phyloP scores from a whole-genome alignment of 176 grass and related monocot genomes.

The Eremochloa ophiuroides region DNA sequence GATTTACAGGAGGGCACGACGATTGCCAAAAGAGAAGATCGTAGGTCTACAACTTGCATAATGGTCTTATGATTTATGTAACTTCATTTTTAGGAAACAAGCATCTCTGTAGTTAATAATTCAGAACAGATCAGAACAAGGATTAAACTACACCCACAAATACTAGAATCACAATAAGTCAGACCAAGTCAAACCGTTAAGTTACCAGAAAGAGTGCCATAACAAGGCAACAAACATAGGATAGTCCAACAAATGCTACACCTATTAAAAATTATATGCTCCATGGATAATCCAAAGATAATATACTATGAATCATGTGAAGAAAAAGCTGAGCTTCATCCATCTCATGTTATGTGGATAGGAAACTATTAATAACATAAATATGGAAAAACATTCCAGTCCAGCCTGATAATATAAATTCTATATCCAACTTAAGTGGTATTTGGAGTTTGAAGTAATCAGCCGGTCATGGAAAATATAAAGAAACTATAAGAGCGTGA shows the following conservation, averaged over 20 bases:
- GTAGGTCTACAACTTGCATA: neutral
- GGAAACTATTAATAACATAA: neutral
- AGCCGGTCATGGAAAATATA: neutral
- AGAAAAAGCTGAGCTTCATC: neutral
- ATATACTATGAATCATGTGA: neutral
- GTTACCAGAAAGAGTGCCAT: neutral
- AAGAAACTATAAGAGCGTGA: neutral
- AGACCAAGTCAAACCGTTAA: neutral
- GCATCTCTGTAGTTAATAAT: neutral
- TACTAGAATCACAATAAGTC: neutral
- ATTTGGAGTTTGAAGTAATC: neutral
- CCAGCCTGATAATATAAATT: neutral
- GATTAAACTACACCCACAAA: neutral
- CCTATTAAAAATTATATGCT: neutral
- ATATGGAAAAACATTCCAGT: neutral
- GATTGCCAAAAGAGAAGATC: neutral
- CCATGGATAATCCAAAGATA: neutral
- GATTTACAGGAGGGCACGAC: neutral
- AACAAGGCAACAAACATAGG: neutral
- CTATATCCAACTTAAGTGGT: neutral
- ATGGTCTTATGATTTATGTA: neutral
- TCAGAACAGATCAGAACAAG: conserved; percentile 15
- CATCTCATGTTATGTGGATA: neutral
- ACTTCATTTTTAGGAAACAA: neutral
- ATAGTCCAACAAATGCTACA: neutral